Base-by-base conservation (phyloP, 495 filamentous ascomycete genomes). In the Penicillium psychrofluorescens region DNA sequence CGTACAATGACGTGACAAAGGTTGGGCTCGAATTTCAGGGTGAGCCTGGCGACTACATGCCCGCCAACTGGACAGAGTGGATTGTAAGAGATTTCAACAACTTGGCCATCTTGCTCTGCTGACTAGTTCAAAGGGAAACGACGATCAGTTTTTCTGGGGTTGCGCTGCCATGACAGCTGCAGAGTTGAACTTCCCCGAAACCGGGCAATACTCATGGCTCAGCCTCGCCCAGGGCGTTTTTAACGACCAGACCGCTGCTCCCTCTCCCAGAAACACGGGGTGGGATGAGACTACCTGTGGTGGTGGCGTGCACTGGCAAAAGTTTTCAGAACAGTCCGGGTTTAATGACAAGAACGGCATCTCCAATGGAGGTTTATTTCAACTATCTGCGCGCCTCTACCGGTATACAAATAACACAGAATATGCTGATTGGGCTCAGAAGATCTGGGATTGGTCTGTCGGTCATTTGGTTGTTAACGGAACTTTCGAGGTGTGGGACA, bases 161-260 rank as follows among this genome's bases (percentile, higher is more conserved):
- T 53, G 73, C 43, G 72, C 75, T 2, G 76, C 75, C 37, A 74
- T 81, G 70, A 68, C 67, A 7, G 76, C 75, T 13, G 75, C 74
- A 29, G 77, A 81, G 46, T 51, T 63, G 33, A 60, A 67, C 28
- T 74, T 74, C 38, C 62, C 73, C 45, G 71, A 75, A 12, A 54
- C 53, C 10, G 16, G 40, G 0, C 63, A 74, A 43, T 82, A 76
- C 16, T 81, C 81, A 46, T 89, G 81, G 84, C 69, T 87, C 27
- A 78, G 80, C 4, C 74, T 91, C 1, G 87, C 84, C 4, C 85
- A 90, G 66, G 83, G 78, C 41, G 86, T 87, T 11, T 88, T 86
- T 70, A 86, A 90, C 53, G 77, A 78, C 4, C 84, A 87, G 54
- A 74, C 66, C n/a, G 46, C 53, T 7, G 69, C 73, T 40, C 16